Percentiles rank a stretch among this genome's conserved stretches.
These are phyloP conservation scores for Tetrastigma voinierianum DNA, from an alignment of 164 flowering plant genomes.

Conservation along the genomic window DNA sequence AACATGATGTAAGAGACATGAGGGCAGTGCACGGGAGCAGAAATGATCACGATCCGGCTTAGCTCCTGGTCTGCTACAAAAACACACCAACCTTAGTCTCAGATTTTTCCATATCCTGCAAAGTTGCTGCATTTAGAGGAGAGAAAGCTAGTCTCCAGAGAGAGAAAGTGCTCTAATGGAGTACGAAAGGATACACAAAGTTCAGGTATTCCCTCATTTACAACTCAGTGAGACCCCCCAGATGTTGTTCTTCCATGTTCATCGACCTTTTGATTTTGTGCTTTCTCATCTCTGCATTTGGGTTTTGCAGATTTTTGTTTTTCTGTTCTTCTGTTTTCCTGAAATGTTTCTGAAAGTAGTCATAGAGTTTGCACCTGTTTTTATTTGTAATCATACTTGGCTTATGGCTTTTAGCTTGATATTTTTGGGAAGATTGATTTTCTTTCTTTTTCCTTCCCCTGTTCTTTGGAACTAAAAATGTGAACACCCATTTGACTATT, in stretches of 20 bases:
- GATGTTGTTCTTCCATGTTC: neutral
- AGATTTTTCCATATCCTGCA: no score
- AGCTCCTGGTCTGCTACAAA: conserved; percentile 8
- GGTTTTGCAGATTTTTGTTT: neutral
- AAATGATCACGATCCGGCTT: neutral
- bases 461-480: neutral
- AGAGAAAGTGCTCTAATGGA: conserved; percentile 55
- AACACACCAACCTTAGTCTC: neutral
- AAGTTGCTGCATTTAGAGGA: neutral
- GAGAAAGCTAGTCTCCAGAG: conserved; percentile 12
- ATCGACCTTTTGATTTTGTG: neutral
- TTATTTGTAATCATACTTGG: no score
- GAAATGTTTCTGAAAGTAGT: neutral
- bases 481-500: neutral
- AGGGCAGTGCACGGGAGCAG: neutral
- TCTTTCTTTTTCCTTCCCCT: neutral
- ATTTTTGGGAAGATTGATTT: neutral
- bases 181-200: conserved; percentile 88
- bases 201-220: conserved; percentile 46
- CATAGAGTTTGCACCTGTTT: neutral
- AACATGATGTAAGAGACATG: no score
- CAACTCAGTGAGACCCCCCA: neutral
- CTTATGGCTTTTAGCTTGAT: neutral
- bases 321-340: neutral
- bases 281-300: neutral